Percentiles rank a stretch among this genome's conserved stretches.
Evolutionary conservation across 1,139 yeast species (phyloP).

Genomic region (Candida albicans): DNA sequence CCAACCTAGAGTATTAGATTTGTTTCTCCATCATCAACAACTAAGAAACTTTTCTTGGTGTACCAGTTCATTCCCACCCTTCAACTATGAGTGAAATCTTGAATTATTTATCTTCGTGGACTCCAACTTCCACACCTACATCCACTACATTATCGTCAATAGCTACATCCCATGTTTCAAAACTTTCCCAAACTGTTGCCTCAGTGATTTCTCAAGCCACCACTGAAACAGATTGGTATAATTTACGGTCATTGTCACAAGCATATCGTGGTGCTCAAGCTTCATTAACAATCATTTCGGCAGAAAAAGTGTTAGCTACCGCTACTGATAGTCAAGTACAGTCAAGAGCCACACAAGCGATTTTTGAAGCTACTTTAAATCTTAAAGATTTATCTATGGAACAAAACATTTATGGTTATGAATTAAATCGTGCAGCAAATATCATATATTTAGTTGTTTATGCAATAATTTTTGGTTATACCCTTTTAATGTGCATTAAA

Average conservation of each 20-base stretch:
- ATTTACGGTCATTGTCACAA: slow-evolving; percentile 14
- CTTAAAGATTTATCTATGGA: slow-evolving; percentile 29
- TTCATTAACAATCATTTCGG: slow-evolving; percentile 33
- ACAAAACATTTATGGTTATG: slow-evolving; percentile 25
- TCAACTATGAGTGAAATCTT: neutral
- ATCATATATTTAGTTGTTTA: slow-evolving; percentile 31
- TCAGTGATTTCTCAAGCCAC: slow-evolving; percentile 17
- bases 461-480: slow-evolving; percentile 23
- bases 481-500: slow-evolving; percentile 19
- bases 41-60: neutral
- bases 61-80: neutral
- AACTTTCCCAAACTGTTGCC: slow-evolving; percentile 17
- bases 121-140: slow-evolving; percentile 23
- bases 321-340: slow-evolving; percentile 31
- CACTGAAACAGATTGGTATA: slow-evolving; percentile 13
- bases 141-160: slow-evolving; percentile 20
- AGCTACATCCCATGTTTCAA: slow-evolving; percentile 23
- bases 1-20: neutral
- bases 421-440: slow-evolving; percentile 30
- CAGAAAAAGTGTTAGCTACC: slow-evolving; percentile 36
- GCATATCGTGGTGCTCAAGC: slow-evolving; percentile 42
- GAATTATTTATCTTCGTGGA: slow-evolving; percentile 20
- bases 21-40: neutral
- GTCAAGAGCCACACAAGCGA: slow-evolving; percentile 32
- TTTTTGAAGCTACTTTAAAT: slow-evolving; percentile 33